Conservation (phyloP, 352 stramenopile genomes). For the Phytophthora syringae region DNA sequence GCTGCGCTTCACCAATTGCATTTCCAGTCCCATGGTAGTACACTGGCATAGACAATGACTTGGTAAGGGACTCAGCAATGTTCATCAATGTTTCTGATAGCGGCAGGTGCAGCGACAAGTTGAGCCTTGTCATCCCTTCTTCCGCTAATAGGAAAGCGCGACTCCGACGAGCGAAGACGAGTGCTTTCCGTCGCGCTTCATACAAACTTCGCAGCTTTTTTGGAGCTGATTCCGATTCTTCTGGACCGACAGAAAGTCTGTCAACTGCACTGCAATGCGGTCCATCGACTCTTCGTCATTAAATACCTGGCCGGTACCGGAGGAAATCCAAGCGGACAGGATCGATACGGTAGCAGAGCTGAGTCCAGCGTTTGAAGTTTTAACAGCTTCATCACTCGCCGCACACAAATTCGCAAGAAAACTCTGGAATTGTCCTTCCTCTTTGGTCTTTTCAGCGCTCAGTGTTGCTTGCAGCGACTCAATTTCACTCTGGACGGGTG, state of each 20-base stretch:
- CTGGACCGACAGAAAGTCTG: slow-evolving; percentile 30
- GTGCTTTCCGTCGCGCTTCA: slow-evolving; percentile 8
- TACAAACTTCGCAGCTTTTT: slow-evolving; percentile 12
- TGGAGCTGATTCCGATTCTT: slow-evolving; percentile 25
- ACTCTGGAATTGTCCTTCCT: slow-evolving; percentile 21
- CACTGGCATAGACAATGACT: not conserved
- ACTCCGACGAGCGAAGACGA: slow-evolving; percentile 28
- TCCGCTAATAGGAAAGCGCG: slow-evolving; percentile 35
- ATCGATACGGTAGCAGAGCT: slow-evolving; percentile 17
- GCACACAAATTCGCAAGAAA: slow-evolving; percentile 27
- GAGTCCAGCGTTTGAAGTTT: slow-evolving; percentile 10
- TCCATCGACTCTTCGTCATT: slow-evolving; percentile 40
- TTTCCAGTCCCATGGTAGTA: not conserved
- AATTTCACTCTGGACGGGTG: slow-evolving; percentile 19
- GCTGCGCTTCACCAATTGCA: not conserved
- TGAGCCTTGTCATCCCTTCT: slow-evolving; percentile 20
- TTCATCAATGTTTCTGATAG: slow-evolving; percentile 18
- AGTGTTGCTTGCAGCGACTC: slow-evolving; percentile 21
- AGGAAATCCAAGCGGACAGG: slow-evolving; percentile 33
- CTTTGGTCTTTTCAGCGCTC: slow-evolving; percentile 21
- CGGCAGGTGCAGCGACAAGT: slow-evolving; percentile 18
- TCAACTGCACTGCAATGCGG: slow-evolving; percentile 36
- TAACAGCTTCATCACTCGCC: slow-evolving; percentile 24
- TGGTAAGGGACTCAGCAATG: slow-evolving; percentile 17
- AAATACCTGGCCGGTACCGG: slow-evolving; percentile 19